These are phyloP conservation scores for Neonothopanus nambi DNA, from an alignment of 1,284 basidiomycete species.

Conservation along the genomic window DNA sequence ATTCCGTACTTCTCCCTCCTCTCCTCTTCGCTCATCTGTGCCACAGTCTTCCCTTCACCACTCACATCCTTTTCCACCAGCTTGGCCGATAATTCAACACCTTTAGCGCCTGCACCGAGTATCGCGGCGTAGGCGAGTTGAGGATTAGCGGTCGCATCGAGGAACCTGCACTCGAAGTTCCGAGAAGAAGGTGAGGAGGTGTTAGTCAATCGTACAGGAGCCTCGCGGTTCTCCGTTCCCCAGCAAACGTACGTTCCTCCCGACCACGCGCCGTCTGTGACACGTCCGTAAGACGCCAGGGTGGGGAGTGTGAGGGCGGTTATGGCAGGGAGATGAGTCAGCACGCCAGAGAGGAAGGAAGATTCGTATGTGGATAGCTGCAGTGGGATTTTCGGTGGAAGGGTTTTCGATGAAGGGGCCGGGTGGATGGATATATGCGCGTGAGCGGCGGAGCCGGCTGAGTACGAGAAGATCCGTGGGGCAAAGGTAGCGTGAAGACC, in stretches of 20 bases:
- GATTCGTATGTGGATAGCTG: constrained; percentile 30
- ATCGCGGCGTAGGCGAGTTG: constrained; percentile 40
- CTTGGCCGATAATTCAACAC: constrained; percentile 35
- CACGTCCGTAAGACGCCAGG: constrained; percentile 59
- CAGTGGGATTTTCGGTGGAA: not conserved
- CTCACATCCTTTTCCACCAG: constrained; percentile 40
- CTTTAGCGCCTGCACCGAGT: constrained; percentile 42
- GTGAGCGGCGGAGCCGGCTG: constrained; percentile 59
- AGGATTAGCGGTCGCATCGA: constrained; percentile 55
- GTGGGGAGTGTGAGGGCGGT: constrained; percentile 60
- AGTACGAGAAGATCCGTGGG: constrained; percentile 51
- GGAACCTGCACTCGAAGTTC: constrained; percentile 62
- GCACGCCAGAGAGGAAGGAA: constrained; percentile 51
- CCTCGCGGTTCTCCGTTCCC: constrained; percentile 71
- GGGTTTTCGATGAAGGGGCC: not conserved
- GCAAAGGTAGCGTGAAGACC: constrained; percentile 65
- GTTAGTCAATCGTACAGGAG: constrained; percentile 61
- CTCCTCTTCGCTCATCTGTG: constrained; percentile 40
- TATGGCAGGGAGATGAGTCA: constrained; percentile 56
- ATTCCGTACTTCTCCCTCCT: constrained; percentile 45
- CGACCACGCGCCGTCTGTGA: constrained; percentile 65
- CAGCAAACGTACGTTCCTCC: constrained; percentile 71
- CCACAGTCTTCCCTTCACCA: constrained; percentile 33
- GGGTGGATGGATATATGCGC: constrained; percentile 63
- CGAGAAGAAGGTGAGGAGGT: constrained; percentile 41